These are phyloP conservation scores for Leptographium flavum DNA, from an alignment of 2,329 filamentous ascomycete genomes.

Conservation along the genomic window DNA sequence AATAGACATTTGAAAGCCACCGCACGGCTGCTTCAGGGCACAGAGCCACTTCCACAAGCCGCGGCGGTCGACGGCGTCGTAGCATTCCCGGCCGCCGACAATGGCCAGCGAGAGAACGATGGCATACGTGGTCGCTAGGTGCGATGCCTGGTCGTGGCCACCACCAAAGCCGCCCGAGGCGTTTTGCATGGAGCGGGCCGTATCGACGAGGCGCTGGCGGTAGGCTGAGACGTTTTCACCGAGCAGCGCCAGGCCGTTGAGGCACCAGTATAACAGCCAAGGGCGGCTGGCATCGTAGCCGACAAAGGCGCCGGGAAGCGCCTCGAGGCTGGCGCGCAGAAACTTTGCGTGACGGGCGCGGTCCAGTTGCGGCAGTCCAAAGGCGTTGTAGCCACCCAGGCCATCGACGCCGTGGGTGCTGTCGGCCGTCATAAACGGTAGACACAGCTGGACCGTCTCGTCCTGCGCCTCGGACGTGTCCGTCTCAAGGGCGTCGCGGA, in stretches of 20 bases:
- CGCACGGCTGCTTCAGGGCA: slow-evolving; percentile 69
- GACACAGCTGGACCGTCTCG: slow-evolving; percentile 51
- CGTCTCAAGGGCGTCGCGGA: slow-evolving; percentile 54
- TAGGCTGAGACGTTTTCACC: slow-evolving; percentile 60
- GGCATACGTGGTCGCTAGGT: slow-evolving; percentile 83
- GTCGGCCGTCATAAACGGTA: slow-evolving; percentile 50
- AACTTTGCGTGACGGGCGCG: slow-evolving; percentile 48
- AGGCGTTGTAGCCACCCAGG: slow-evolving; percentile 42
- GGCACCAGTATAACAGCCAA: slow-evolving; percentile 90
- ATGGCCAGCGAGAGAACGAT: slow-evolving; percentile 64
- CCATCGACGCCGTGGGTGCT: slow-evolving; percentile 43
- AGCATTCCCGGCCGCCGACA: slow-evolving; percentile 55
- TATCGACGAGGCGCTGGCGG: slow-evolving; percentile 55
- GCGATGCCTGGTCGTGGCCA: slow-evolving; percentile 79
- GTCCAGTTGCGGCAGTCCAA: slow-evolving; percentile 63
- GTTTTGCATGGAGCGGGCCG: slow-evolving; percentile 73
- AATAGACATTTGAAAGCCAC: slow-evolving; percentile 76
- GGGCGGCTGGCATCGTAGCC: slow-evolving; percentile 75
- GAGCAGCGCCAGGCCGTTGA: slow-evolving; percentile 60
- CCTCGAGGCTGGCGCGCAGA: slow-evolving; percentile 40
- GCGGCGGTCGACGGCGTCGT: slow-evolving; percentile 64
- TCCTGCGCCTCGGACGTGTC: slow-evolving; percentile 55
- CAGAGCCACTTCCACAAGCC: slow-evolving; percentile 88
- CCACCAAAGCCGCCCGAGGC: slow-evolving; percentile 75
- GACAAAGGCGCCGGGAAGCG: slow-evolving; percentile 56